These are phyloP conservation scores for Prunella vulgaris DNA, from an alignment of 257 asterid species.

Conservation along the genomic window DNA sequence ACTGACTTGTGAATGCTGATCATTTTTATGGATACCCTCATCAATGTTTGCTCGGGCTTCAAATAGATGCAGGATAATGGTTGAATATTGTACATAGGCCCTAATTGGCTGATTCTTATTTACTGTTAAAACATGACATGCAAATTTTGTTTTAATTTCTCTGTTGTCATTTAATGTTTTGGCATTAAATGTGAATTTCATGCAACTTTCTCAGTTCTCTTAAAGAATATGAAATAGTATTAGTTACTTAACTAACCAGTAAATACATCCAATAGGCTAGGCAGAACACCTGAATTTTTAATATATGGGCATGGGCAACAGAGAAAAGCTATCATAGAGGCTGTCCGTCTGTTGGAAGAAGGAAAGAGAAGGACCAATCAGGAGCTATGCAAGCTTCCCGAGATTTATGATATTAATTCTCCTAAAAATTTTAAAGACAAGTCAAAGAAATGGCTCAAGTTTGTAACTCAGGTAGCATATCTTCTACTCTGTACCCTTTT, in stretches of 20 bases:
- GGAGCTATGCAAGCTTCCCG: conserved; percentile 38
- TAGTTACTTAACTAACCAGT: conserved; percentile 21
- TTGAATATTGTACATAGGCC: not conserved
- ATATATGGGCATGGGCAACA: conserved; percentile 96
- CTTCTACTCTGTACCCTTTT: not conserved
- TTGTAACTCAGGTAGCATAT: conserved; percentile 63
- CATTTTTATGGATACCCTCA: conserved; percentile 9
- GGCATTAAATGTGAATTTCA: conserved; percentile 1
- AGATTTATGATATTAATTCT: conserved; percentile 42
- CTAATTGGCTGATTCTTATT: not conserved
- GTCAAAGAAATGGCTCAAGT: conserved; percentile 95
- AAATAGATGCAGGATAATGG: not conserved
- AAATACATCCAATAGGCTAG: conserved; percentile 57
- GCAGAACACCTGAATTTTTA: conserved; percentile 70
- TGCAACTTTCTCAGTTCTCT: not conserved
- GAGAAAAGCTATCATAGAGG: conserved; percentile 87
- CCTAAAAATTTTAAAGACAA: conserved; percentile 72
- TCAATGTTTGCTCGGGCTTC: not conserved
- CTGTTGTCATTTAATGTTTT: not conserved
- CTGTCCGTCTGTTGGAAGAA: conserved; percentile 69
- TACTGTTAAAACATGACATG: conserved; percentile 11
- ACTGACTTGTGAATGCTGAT: conserved; percentile 1
- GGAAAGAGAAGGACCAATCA: conserved; percentile 43
- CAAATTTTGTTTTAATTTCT: not conserved
- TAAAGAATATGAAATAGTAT: not conserved